phyloP scores from a whole-genome alignment of 768 basidiomycete species.

The Phlegmacium glaucopus region DNA sequence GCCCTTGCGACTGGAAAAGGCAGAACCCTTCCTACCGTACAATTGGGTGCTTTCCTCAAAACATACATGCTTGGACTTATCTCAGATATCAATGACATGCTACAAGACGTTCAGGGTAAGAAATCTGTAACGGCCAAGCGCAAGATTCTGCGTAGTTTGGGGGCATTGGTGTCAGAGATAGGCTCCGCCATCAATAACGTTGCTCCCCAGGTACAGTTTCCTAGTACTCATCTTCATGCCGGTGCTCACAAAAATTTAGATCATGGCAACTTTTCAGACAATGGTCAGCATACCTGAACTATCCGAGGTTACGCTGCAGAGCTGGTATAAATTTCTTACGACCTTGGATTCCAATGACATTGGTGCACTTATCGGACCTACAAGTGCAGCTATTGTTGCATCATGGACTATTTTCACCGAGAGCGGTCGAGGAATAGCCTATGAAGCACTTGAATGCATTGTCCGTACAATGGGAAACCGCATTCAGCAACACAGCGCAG shows the following conservation, averaged over 20 bases:
- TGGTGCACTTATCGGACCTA: conserved; percentile 81
- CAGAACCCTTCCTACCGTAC: conserved; percentile 25
- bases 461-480: conserved; percentile 58
- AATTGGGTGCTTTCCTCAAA: conserved; percentile 62
- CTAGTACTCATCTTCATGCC: not conserved
- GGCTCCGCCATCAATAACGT: conserved; percentile 71
- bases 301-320: conserved; percentile 71
- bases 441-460: conserved; percentile 62
- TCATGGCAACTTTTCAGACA: conserved; percentile 95
- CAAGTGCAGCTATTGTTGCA: conserved; percentile 78
- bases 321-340: conserved; percentile 76
- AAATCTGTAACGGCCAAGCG: conserved; percentile 65
- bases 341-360: conserved; percentile 67
- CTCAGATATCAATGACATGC: conserved; percentile 77
- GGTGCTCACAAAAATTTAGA: conserved; percentile 40
- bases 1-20: conserved; percentile 35
- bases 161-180: conserved; percentile 64
- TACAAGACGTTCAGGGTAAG: conserved; percentile 83
- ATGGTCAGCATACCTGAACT: conserved; percentile 75
- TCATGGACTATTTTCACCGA: conserved; percentile 68
- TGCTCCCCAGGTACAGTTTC: conserved; percentile 71
- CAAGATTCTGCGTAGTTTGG: conserved; percentile 77
- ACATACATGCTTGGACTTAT: conserved; percentile 82
- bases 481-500: conserved; percentile 58
- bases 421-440: conserved; percentile 49